Base-by-base conservation (phyloP, 345 rosid species). In the Abelmoschus esculentus region DNA sequence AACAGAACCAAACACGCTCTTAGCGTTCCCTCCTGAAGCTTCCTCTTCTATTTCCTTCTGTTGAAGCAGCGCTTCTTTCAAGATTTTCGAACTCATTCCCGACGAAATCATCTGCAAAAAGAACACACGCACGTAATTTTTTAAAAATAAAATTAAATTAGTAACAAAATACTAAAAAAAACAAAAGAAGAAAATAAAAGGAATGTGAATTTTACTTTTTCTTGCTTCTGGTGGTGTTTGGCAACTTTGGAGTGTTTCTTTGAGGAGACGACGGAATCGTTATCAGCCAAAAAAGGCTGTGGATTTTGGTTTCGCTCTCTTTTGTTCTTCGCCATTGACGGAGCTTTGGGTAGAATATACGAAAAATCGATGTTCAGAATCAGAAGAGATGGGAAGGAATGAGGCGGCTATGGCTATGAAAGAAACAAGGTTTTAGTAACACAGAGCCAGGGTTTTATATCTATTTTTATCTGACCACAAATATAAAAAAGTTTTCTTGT, bases 41-140 rank as follows among this genome's bases (percentile, higher is more conserved):
- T 87, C 97, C 44, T 88, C 91, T 49, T 78, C 83, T 55, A 91
- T 72, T 79, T 95, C 99, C 80, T 78, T 90, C 78, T 87, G 97
- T 77, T 91, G 99, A 47, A 85, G 76, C 74, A 90, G 78, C 0
- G 97, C 97, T 77, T 82, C 89, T 74, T 90, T 95, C 80, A 95
- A 67, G 61, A 95, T 95, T 81, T 89, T 91, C 10, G 89, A 81
- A 79, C 91, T 95, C 63, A 89, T 85, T 50, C 87, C 85, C 28
- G 90, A 79, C 0, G 89, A 84, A 50, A 95, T 84, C 80, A 84
- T 69, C 97, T 90, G 42, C 12, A 70, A 31, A 69, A 34, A 57
- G 47, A 3, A 29, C 36, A 59, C 42, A 44, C 5, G 18, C 8
- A 12, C 6, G 6, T 0, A 18, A 1, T 7, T 32, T 29, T 38